phyloP scores from a whole-genome alignment of 2,329 filamentous ascomycete species.

The Xylariaceae sp. region DNA sequence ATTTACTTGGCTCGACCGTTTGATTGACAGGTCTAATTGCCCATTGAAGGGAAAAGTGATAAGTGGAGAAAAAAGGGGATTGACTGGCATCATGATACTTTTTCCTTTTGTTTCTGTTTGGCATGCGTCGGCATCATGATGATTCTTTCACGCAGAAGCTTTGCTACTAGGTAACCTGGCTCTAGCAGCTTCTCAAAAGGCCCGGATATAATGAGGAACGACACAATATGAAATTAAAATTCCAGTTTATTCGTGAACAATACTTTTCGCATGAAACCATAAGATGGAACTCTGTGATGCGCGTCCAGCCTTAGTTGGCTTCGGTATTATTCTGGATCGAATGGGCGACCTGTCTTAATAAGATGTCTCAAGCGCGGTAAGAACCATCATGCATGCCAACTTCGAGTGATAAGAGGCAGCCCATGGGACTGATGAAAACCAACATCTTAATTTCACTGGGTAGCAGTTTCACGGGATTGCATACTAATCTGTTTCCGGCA shows the following conservation, averaged over 20 bases:
- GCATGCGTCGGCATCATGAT: conserved; percentile 6
- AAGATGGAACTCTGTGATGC: too few species aligned
- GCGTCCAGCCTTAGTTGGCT: not conserved
- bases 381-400: not conserved
- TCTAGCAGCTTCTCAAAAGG: not conserved
- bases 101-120: conserved; percentile 5
- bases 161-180: not conserved
- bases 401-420: not conserved
- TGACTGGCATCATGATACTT: not conserved
- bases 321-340: too few species aligned
- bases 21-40: not conserved
- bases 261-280: not conserved
- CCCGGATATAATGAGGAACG: conserved; percentile 14
- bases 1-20: not conserved
- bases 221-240: not conserved
- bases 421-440: too few species aligned
- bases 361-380: not conserved
- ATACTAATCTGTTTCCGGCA: not conserved
- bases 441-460: not conserved
- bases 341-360: not conserved
- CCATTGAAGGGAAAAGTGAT: not conserved
- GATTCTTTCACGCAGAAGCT: conserved; percentile 2
- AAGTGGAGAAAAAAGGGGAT: not conserved
- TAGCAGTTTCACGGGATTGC: not conserved
- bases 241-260: not conserved